phyloP scores from a whole-genome alignment of 208 protist genomes.

The Leptomonas seymouri region DNA sequence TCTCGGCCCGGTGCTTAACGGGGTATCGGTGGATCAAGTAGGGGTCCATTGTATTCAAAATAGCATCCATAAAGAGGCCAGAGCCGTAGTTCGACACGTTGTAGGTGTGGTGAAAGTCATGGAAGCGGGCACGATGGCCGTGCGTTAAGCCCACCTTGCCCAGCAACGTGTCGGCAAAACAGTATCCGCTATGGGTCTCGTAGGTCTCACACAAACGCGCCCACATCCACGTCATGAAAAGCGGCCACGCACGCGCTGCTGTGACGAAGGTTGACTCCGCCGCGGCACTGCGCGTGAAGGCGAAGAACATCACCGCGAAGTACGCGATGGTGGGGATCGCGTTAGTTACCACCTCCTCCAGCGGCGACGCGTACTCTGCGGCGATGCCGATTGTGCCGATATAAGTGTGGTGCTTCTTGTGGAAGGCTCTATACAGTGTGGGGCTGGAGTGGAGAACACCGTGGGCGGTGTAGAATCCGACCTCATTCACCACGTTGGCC shows the following conservation, averaged over 20 bases:
- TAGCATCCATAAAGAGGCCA: constrained; percentile 48
- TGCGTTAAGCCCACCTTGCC: constrained; percentile 52
- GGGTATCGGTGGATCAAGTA: constrained; percentile 41
- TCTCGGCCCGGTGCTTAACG: constrained; percentile 15
- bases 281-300: constrained; percentile 29
- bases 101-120: constrained; percentile 75
- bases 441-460: constrained; percentile 43
- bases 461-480: constrained; percentile 55
- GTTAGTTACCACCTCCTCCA: constrained; percentile 56
- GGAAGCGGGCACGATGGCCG: constrained; percentile 57
- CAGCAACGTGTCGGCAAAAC: constrained; percentile 48
- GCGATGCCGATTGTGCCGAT: constrained; percentile 63
- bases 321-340: constrained; percentile 45
- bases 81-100: constrained; percentile 66
- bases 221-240: constrained; percentile 57
- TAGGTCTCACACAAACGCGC: constrained; percentile 59
- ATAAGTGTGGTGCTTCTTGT: constrained; percentile 78
- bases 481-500: constrained; percentile 51
- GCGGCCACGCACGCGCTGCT: constrained; percentile 41
- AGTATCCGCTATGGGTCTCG: constrained; percentile 70
- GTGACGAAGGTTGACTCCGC: constrained; percentile 19
- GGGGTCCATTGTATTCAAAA: constrained; percentile 57
- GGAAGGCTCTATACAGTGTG: constrained; percentile 48
- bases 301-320: constrained; percentile 45
- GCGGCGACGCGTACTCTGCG: constrained; percentile 55